Evolutionary conservation across 2,329 filamentous ascomycete species (phyloP).

Genomic region (Cercospora citrullina): DNA sequence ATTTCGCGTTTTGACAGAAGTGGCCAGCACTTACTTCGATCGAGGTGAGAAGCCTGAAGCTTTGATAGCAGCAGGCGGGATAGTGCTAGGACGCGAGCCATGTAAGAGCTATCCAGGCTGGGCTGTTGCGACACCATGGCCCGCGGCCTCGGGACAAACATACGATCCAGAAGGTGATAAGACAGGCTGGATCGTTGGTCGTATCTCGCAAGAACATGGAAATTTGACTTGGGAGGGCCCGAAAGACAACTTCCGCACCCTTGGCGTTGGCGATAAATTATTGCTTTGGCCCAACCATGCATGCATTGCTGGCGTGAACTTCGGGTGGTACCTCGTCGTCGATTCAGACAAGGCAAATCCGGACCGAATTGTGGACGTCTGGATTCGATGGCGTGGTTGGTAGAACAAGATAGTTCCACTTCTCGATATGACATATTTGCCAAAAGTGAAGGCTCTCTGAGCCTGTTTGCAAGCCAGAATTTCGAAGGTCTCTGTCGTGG

Average conservation of each 20-base stretch:
- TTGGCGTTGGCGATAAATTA: slow-evolving; percentile 66
- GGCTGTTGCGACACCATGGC: slow-evolving; percentile 67
- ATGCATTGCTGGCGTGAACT: slow-evolving; percentile 71
- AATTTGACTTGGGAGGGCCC: slow-evolving; percentile 62
- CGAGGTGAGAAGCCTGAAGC: slow-evolving; percentile 61
- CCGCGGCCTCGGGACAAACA: slow-evolving; percentile 35
- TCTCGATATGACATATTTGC: background rate
- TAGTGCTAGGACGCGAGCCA: slow-evolving; percentile 72
- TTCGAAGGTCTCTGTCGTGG: background rate
- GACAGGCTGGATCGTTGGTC: slow-evolving; percentile 65
- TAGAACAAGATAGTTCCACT: slow-evolving; percentile 37
- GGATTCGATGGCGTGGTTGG: slow-evolving; percentile 71
- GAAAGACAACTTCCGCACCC: slow-evolving; percentile 44
- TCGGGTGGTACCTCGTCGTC: slow-evolving; percentile 72
- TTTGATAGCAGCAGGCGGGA: slow-evolving; percentile 66
- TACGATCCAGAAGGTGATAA: slow-evolving; percentile 43
- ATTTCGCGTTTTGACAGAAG: slow-evolving; percentile 69
- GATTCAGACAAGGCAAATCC: slow-evolving; percentile 62
- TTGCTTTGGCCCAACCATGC: slow-evolving; percentile 79
- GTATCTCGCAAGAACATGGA: slow-evolving; percentile 77
- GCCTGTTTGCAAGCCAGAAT: background rate
- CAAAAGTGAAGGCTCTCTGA: background rate
- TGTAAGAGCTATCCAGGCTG: slow-evolving; percentile 70
- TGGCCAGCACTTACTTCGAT: slow-evolving; percentile 66
- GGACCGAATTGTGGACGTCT: slow-evolving; percentile 68